A percentile compares a stretch with the other conserved stretches of the same genome.
phyloP scores from a whole-genome alignment of 2,329 filamentous ascomycete genomes.

The Sarocladium brachiariae region DNA sequence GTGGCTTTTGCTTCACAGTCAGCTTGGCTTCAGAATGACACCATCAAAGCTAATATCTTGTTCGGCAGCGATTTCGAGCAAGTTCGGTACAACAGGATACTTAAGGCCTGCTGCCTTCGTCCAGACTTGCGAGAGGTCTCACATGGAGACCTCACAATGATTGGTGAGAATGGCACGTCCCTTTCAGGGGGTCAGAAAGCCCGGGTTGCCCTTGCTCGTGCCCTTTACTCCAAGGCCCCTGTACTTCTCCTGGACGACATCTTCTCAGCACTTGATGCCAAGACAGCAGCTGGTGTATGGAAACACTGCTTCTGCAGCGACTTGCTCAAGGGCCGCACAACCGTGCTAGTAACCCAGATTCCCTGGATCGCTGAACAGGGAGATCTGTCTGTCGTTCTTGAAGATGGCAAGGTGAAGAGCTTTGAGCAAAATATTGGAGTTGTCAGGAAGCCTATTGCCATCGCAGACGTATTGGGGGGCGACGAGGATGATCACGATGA shows the following conservation, averaged over 20 bases:
- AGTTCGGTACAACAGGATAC: constrained; percentile 45
- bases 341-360: constrained; percentile 50
- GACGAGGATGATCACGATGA: constrained; percentile 25
- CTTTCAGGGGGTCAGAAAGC: constrained; percentile 52
- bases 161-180: constrained; percentile 49
- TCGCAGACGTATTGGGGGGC: constrained; percentile 31
- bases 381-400: constrained; percentile 38
- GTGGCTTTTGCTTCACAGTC: constrained; percentile 52
- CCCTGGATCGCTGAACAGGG: constrained; percentile 46
- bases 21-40: constrained; percentile 51
- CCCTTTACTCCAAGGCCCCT: constrained; percentile 49
- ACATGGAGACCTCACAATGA: constrained; percentile 42
- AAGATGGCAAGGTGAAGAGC: constrained; percentile 35
- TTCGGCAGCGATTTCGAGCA: constrained; percentile 46
- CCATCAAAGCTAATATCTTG: constrained; percentile 47
- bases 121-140: constrained; percentile 45
- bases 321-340: constrained; percentile 45
- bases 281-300: constrained; percentile 50
- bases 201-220: constrained; percentile 48
- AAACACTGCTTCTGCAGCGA: constrained; percentile 51
- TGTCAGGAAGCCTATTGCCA: constrained; percentile 35
- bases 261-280: constrained; percentile 52
- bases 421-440: constrained; percentile 39
- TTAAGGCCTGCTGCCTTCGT: constrained; percentile 48
- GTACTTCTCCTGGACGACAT: constrained; percentile 52